These are phyloP conservation scores for Phytophthora palmivora DNA, from an alignment of 352 stramenopile genomes.

Conservation along the genomic window DNA sequence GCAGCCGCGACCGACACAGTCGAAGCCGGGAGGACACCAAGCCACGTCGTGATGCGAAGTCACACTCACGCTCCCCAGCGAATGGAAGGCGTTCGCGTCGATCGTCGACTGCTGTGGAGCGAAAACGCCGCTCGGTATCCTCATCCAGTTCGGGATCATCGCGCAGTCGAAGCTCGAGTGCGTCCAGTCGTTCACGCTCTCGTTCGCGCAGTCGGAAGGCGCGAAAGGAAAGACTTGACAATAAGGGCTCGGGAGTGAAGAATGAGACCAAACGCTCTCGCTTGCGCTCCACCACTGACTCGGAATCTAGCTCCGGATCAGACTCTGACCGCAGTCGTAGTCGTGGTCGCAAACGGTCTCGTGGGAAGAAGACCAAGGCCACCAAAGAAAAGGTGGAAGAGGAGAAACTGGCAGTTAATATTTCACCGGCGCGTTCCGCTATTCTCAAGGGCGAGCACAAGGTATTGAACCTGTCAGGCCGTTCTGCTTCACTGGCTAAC, in stretches of 20 bases:
- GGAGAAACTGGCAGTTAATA: constrained; percentile 14
- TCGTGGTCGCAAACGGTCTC: background rate
- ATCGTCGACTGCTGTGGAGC: constrained; percentile 3
- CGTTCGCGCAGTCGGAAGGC: constrained; percentile 30
- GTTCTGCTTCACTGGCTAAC: constrained; percentile 27
- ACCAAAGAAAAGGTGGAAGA: constrained; percentile 18
- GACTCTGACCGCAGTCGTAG: constrained; percentile 13
- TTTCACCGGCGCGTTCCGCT: constrained; percentile 22
- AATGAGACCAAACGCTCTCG: constrained; percentile 15
- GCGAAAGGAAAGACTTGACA: constrained; percentile 4
- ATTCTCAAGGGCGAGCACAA: constrained; percentile 43
- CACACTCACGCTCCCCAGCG: constrained; percentile 13
- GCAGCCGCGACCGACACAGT: constrained; percentile 23
- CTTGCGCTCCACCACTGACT: constrained; percentile 10
- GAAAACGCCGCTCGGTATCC: constrained; percentile 36
- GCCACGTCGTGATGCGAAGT: constrained; percentile 13
- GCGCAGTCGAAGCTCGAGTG: constrained; percentile 20
- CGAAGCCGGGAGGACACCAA: constrained; percentile 19
- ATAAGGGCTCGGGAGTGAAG: constrained; percentile 1
- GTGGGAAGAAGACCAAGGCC: constrained; percentile 10
- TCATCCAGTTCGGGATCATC: constrained; percentile 39
- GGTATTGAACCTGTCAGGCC: constrained; percentile 36
- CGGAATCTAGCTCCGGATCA: constrained; percentile 14
- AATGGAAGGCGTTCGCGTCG: constrained; percentile 18
- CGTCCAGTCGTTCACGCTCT: constrained; percentile 31